Conservation (phyloP, 2,329 filamentous ascomycete species). For the Pseudogymnoascus sp. region DNA sequence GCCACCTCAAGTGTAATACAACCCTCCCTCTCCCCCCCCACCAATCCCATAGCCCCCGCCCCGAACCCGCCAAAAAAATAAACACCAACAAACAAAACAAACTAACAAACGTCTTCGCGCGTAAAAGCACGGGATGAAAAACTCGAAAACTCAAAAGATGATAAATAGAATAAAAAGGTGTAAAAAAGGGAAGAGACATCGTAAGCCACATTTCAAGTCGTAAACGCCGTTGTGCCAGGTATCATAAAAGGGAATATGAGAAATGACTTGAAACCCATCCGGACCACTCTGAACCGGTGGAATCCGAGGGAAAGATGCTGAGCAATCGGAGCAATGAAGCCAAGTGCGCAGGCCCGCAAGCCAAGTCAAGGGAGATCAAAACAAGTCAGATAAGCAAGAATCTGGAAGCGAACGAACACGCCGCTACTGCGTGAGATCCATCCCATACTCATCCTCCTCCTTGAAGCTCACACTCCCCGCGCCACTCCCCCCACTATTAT, state of each 20-base stretch:
- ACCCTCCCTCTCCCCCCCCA: too few relatives aligned
- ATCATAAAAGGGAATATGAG: background rate
- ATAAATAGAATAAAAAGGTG: too few relatives aligned
- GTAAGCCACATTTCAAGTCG: background rate
- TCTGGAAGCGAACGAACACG: too few relatives aligned
- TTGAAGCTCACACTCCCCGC: conserved; percentile 67
- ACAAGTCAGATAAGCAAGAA: too few relatives aligned
- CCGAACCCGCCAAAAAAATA: too few relatives aligned
- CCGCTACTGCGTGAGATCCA: conserved; percentile 54
- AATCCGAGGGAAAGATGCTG: background rate
- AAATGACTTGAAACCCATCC: background rate
- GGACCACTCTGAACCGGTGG: background rate
- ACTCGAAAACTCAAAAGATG: background rate
- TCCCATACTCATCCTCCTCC: conserved; percentile 88
- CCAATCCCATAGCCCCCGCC: too few relatives aligned
- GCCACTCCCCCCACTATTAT: conserved; percentile 63
- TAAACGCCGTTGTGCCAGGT: background rate
- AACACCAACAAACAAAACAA: too few relatives aligned
- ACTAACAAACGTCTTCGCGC: too few relatives aligned
- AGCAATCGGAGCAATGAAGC: background rate
- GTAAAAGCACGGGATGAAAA: background rate
- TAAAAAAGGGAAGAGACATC: too few relatives aligned
- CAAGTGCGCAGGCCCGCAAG: too few relatives aligned
- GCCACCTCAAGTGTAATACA: too few relatives aligned
- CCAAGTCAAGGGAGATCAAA: too few relatives aligned